Percentiles rank a stretch among this genome's conserved stretches.
Conservation (phyloP, 345 rosid genomes). For the Odontarrhena argentea region DNA sequence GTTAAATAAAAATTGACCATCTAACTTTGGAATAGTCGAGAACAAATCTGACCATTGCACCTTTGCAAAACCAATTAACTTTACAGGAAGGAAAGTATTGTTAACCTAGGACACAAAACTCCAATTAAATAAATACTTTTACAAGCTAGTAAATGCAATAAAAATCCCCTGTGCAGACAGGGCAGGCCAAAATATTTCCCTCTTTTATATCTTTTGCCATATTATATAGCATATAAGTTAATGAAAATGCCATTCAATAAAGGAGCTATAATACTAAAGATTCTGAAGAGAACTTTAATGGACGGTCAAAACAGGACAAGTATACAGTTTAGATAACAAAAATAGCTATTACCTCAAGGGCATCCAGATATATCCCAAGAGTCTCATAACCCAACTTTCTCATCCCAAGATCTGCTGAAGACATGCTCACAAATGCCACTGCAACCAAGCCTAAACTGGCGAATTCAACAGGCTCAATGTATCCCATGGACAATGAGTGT, state of each 20-base stretch:
- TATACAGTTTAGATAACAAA: constrained; percentile 18
- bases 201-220: neutral
- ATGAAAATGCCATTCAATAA: constrained; percentile 15
- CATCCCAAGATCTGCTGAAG: constrained; percentile 79
- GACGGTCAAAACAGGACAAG: constrained; percentile 20
- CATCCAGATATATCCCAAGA: constrained; percentile 58
- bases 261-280: neutral
- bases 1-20: constrained; percentile 7
- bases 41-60: constrained; percentile 17
- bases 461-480: constrained; percentile 80
- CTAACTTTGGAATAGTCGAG: constrained; percentile 4
- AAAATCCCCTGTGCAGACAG: constrained; percentile 10
- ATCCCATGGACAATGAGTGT: constrained; percentile 59
- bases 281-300: neutral
- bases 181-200: constrained; percentile 15
- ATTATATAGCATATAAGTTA: constrained; percentile 14
- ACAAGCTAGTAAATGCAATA: constrained; percentile 18
- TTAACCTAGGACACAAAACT: constrained; percentile 11
- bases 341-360: constrained; percentile 66
- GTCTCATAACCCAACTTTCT: constrained; percentile 83
- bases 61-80: constrained; percentile 19
- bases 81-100: constrained; percentile 13
- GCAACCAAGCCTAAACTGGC: constrained; percentile 90
- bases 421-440: constrained; percentile 73
- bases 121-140: neutral